Base-by-base conservation (phyloP, 2,329 filamentous ascomycete genomes). In the Nemania sp. region DNA sequence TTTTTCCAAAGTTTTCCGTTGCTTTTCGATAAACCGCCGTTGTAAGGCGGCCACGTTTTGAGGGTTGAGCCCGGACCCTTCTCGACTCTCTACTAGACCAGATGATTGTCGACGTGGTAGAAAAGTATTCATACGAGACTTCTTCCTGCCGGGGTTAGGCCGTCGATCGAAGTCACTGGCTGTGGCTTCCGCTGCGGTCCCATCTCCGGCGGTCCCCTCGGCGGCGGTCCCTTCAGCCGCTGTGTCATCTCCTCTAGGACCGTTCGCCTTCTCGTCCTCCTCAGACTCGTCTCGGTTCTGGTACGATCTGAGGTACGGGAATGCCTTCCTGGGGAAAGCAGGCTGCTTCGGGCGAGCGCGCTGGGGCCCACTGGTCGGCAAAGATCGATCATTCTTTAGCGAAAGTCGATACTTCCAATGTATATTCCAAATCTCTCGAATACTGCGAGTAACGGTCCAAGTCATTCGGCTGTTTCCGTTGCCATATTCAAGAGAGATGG, bases 381-480 rank as follows among this genome's bases (percentile, higher is more conserved):
- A 86, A 66, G 94, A 91, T 67, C 91, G 92, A 66, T 96, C 91
- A 62, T 92, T 93, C 62, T 90, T 88, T 60, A 90, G 85, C 60
- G 93, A 89, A 55, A 96, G 81, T 73, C 95, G 96, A 82, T 98
- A 99, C 69, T 96, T 93, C 71, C 92, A 81, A 76, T 99, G 95
- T 37, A 99, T 80, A 69, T 97, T 96, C 68, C 91, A 87, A 68
- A 99, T 97, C 73, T 99, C 95, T 68, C 87, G 84, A 40, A 98
- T 84, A 10, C 91, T 93, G 55, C 95, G 86, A 69, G 92, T 88
- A 60, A 99, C 91, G 17, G 91, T 89, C 95, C 95, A 99, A 72
- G 91, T 91, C 96, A 99, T 98, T 59, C 95, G 86, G 56, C 94
- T 97, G 57, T 95, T 86, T 0, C 95, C 96, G 72, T 91, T 98